A percentile compares a stretch with the other conserved stretches of the same genome.
These are phyloP conservation scores for Melaleuca quinquenervia DNA, from an alignment of 345 rosid genomes.

Conservation along the genomic window DNA sequence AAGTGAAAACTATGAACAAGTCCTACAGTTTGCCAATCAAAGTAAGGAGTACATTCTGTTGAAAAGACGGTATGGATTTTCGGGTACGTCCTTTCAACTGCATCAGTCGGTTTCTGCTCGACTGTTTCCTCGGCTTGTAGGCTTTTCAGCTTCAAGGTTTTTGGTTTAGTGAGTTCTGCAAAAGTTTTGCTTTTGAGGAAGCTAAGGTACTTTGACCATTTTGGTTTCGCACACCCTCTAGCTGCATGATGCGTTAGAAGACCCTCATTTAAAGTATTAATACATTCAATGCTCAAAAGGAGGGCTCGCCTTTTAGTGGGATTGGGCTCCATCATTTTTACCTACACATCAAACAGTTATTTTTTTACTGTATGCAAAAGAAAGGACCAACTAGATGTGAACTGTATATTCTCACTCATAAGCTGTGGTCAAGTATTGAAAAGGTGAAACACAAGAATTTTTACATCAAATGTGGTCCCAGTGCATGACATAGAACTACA, in stretches of 20 bases:
- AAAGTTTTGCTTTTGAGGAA: constrained; percentile 91
- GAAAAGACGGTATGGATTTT: constrained; percentile 93
- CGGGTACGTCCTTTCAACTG: constrained; percentile 38
- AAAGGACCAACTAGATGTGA: not conserved
- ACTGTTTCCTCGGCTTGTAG: constrained; percentile 15
- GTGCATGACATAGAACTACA: not conserved
- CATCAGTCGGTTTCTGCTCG: constrained; percentile 20
- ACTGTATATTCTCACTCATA: not conserved
- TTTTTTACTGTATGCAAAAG: not conserved
- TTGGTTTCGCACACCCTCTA: constrained; percentile 72
- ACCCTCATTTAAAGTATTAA: constrained; percentile 86
- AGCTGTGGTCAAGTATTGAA: not conserved
- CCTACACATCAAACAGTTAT: constrained; percentile 24
- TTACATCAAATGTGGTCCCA: not conserved
- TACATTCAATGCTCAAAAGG: constrained; percentile 71
- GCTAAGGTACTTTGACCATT: constrained; percentile 86
- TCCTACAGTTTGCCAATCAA: constrained; percentile 99
- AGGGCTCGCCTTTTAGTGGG: constrained; percentile 38
- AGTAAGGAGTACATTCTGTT: constrained; percentile 83
- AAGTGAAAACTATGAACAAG: constrained; percentile 80
- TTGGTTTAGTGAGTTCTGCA: constrained; percentile 70
- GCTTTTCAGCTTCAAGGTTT: constrained; percentile 25
- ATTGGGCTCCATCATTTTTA: constrained; percentile 59
- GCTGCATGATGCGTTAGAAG: constrained; percentile 66
- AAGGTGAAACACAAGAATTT: not conserved